Evolutionary conservation across 805 yeast species (phyloP), one percentile per base, ranked within the genome.

Genomic region (Yamadazyma nakazawae): DNA sequence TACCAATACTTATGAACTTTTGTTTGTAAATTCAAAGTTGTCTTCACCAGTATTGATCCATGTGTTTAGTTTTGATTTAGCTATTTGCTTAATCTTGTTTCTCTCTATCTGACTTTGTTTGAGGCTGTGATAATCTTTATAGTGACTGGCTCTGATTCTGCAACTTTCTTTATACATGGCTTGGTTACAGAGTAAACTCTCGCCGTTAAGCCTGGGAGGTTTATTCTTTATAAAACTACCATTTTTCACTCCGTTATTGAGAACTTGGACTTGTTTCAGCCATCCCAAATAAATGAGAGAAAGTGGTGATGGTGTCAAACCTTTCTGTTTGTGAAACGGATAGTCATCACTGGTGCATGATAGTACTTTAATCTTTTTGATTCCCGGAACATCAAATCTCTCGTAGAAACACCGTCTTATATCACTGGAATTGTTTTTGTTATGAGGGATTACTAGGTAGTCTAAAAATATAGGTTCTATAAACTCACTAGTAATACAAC

Each of bases 201-300:
- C 72, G 5, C 81, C 80, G 13, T 73, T 68, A 14, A 56, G 58
- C 34, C 72, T 62, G 0, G 82, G 68, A 0, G 74, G 72, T 40
- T 63, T 66, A 34, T 64, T 73, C 52, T 79, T 81, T 0, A 72
- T 50, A 45, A 60, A 71, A 17, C 74, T 71, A 0, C 92, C 91
- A 51, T 80, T 80, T 49, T 74, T 79, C 4, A 83, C 78, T 0
- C 88, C 89, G 53, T 78, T 77, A 36, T 78, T 71, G 11, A 84
- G 61, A 1, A 77, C 70, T 48, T 79, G 76, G 0, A 57, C 43
- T 11, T 52, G 46, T 5, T 57, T 52, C 2, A 51, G 45, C 7
- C 60, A 59, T 1, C 51, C 53, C 9, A 67, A 51, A 38, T 64
- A 55, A 8, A 67, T 53, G 13, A 71, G 46, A 3, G 71, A 62